A percentile compares a stretch with the other conserved stretches of the same genome.
Evolutionary conservation across 2,329 filamentous ascomycete species (phyloP).

Genomic region (Diaporthe longicolla): DNA sequence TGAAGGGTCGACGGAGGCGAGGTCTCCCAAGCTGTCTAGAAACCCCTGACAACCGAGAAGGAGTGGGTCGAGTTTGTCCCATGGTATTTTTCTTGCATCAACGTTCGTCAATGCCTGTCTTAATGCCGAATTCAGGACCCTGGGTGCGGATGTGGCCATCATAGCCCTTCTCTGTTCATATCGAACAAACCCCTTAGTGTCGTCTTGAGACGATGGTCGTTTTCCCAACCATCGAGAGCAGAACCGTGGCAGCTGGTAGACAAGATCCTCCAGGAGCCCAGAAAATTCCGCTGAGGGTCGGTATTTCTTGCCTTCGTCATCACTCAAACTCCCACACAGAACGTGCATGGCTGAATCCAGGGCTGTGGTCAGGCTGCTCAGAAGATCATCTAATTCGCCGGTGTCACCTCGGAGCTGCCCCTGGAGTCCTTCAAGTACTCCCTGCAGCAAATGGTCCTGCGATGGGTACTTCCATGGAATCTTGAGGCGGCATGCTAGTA

Average conservation of each 20-base stretch:
- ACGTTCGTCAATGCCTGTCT: slow-evolving; percentile 69
- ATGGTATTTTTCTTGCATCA: slow-evolving; percentile 61
- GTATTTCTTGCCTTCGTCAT: slow-evolving; percentile 37
- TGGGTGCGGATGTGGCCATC: slow-evolving; percentile 65
- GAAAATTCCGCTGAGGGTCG: slow-evolving; percentile 44
- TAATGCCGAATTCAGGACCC: slow-evolving; percentile 72
- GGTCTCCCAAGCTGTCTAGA: slow-evolving; percentile 65
- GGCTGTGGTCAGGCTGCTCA: slow-evolving; percentile 68
- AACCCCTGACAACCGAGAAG: slow-evolving; percentile 70
- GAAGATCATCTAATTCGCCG: slow-evolving; percentile 72
- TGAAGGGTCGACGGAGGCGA: slow-evolving; percentile 50
- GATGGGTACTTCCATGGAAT: slow-evolving; percentile 54
- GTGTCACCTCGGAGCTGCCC: slow-evolving; percentile 72
- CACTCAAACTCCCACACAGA: slow-evolving; percentile 51
- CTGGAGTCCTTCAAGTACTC: slow-evolving; percentile 69
- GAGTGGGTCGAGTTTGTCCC: slow-evolving; percentile 69
- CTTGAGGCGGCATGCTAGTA: slow-evolving; percentile 69
- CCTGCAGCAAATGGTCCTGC: slow-evolving; percentile 59
- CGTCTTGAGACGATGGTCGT: slow-evolving; percentile 63
- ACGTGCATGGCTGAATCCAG: slow-evolving; percentile 68
- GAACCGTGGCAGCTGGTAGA: slow-evolving; percentile 73
- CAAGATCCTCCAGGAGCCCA: slow-evolving; percentile 66
- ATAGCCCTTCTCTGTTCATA: slow-evolving; percentile 73
- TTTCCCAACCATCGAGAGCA: slow-evolving; percentile 74
- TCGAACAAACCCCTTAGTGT: slow-evolving; percentile 70